These are phyloP conservation scores for Cucumis cinereus DNA, from an alignment of 306 rosid species.

Conservation along the genomic window DNA sequence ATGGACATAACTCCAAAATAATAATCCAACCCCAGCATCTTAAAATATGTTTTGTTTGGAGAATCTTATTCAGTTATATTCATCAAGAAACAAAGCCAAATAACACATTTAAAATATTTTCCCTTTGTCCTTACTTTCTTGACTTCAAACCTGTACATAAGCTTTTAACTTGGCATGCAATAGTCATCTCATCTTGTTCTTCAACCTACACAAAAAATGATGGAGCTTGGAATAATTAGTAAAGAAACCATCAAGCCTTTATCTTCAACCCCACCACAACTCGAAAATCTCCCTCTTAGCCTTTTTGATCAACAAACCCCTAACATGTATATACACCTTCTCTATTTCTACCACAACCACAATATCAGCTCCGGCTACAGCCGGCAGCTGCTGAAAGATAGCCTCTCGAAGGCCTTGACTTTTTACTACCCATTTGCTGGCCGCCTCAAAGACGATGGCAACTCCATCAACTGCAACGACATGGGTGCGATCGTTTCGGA, in stretches of 20 bases:
- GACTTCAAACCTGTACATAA: too few species aligned
- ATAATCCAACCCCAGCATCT: too few species aligned
- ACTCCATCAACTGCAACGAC: slow-evolving; percentile 16
- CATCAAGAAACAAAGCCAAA: too few species aligned
- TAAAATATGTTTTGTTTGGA: too few species aligned
- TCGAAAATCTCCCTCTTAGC: slow-evolving; percentile 16
- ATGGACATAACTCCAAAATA: too few species aligned
- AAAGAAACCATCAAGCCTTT: slow-evolving; percentile 49
- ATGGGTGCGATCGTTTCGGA: slow-evolving; percentile 27
- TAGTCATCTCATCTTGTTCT: too few species aligned
- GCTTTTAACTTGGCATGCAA: too few species aligned
- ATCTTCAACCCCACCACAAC: slow-evolving; percentile 28
- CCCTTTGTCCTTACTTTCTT: too few species aligned
- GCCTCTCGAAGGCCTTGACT: slow-evolving; percentile 28
- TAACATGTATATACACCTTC: slow-evolving; percentile 14
- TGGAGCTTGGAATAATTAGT: slow-evolving; percentile 12
- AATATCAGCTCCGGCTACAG: background rate
- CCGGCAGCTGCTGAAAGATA: slow-evolving; percentile 18
- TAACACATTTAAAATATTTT: too few species aligned
- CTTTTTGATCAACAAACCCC: slow-evolving; percentile 20
- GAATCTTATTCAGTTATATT: too few species aligned
- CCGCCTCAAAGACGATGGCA: background rate
- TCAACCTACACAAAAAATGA: background rate
- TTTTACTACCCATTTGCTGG: slow-evolving; percentile 27
- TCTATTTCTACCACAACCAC: slow-evolving; percentile 21